Evolutionary conservation across 768 basidiomycete species (phyloP).

Genomic region (Termitomyces sp.): DNA sequence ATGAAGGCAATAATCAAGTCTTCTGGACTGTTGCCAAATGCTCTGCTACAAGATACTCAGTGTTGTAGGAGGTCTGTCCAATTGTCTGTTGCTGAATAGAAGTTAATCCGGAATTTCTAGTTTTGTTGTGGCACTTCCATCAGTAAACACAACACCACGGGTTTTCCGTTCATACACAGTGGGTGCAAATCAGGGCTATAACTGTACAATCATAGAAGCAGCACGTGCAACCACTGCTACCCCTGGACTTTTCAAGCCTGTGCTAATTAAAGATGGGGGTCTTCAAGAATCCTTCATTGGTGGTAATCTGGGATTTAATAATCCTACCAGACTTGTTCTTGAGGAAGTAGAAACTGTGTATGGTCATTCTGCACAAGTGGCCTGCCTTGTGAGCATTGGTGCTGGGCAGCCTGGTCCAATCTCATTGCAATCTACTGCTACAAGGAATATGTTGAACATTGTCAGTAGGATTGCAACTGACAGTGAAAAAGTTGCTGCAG

Average conservation of each 20-base stretch:
- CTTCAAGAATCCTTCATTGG: neutral
- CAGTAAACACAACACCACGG: neutral
- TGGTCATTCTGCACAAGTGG: neutral
- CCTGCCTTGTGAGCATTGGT: neutral
- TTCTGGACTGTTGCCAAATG: neutral
- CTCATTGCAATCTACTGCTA: neutral
- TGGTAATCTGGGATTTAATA: neutral
- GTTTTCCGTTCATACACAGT: slow-evolving; percentile 1
- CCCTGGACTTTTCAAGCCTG: neutral
- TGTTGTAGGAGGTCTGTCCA: neutral
- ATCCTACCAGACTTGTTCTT: neutral
- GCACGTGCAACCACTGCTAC: neutral
- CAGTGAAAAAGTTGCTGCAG: neutral
- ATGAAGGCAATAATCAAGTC: neutral
- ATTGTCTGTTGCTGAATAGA: neutral
- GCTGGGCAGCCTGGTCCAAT: neutral
- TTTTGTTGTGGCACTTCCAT: neutral
- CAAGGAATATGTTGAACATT: neutral
- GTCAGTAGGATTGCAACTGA: too few species aligned
- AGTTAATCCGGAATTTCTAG: neutral
- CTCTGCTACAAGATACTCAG: neutral
- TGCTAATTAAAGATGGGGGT: neutral
- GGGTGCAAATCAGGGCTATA: neutral
- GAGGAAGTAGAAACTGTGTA: neutral
- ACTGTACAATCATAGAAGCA: neutral